phyloP scores from a whole-genome alignment of 2,329 filamentous ascomycete genomes.

The Beauveria brongniartii region DNA sequence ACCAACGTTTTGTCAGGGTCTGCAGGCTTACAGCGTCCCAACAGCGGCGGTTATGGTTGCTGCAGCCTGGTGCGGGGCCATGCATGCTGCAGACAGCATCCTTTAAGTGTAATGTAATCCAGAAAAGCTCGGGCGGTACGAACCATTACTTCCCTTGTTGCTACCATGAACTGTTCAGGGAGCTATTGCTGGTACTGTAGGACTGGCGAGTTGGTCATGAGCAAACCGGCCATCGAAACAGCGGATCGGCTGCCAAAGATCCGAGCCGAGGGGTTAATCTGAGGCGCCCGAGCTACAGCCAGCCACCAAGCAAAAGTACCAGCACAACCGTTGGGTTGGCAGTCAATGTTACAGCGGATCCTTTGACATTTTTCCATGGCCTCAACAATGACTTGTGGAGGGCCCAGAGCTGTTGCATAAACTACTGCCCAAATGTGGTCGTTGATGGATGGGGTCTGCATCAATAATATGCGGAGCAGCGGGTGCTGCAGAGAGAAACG shows the following conservation, averaged over 20 bases:
- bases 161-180: too few species aligned
- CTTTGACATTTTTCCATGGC: neutral
- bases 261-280: too few species aligned
- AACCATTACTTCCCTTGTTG: too few species aligned
- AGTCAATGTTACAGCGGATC: too few species aligned
- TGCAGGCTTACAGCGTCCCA: neutral
- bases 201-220: too few species aligned
- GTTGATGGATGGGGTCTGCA: neutral
- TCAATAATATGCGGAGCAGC: conserved; percentile 5
- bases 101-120: neutral
- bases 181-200: too few species aligned
- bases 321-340: too few species aligned
- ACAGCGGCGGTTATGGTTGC: neutral
- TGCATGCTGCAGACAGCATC: neutral
- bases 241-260: too few species aligned
- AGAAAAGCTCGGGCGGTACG: too few species aligned
- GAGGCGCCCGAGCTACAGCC: too few species aligned
- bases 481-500: neutral
- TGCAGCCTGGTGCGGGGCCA: neutral
- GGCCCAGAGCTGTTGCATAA: neutral
- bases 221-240: too few species aligned
- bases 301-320: too few species aligned
- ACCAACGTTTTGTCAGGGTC: neutral
- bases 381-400: neutral
- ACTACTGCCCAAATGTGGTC: neutral